Base-by-base conservation (phyloP, 2,329 filamentous ascomycete genomes). In the Curvularia spicifera region DNA sequence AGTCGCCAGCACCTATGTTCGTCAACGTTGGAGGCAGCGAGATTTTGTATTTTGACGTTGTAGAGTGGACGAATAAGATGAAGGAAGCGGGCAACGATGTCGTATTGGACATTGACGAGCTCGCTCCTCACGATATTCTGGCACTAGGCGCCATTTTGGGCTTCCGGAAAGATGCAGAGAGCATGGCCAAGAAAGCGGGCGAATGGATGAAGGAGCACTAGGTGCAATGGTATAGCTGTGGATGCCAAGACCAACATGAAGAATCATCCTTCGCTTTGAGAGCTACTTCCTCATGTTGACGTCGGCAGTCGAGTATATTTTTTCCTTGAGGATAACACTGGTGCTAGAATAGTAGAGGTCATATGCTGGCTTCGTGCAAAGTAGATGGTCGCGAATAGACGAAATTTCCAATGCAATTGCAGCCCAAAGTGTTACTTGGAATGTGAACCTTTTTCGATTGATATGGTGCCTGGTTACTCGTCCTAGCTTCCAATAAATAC, bases 121-220 rank as follows among this genome's bases (percentile, higher is more conserved):
- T 69, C 9, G 79, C 75, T 4, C 76, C 77, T 20, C 82, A 85
- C 64, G 83, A 84, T 68, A 78, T 83, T 6, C 57, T 82, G 18
- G 49, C 80, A 1, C 2, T 80, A 1, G 81, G 78, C 0, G 58
- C 71, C 18, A 15, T 75, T 1, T 22, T 81, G 2, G 82, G 81
- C 0, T 84, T 82, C 58, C 66, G 78, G 48, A 70, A 77, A 43
- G 75, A 78, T 65, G 76, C 72, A 24, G 55, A 24, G n/a, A 57
- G 62, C 35, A 70, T 64, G 51, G 74, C 72, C 10, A 72, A 75
- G 71, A 70, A 72, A 58, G 79, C 76, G 5, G 78, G 76, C 2
- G 72, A 76, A 53, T 81, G 74, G 74, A 13, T 73, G 50, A 62
- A 35, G 13, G 53, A 40, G 33, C 24, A 28, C 2, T 15, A 2